Evolutionary conservation across 768 basidiomycete species (phyloP), one percentile per base, ranked within the genome.

Genomic region (Tulasnella sp.): DNA sequence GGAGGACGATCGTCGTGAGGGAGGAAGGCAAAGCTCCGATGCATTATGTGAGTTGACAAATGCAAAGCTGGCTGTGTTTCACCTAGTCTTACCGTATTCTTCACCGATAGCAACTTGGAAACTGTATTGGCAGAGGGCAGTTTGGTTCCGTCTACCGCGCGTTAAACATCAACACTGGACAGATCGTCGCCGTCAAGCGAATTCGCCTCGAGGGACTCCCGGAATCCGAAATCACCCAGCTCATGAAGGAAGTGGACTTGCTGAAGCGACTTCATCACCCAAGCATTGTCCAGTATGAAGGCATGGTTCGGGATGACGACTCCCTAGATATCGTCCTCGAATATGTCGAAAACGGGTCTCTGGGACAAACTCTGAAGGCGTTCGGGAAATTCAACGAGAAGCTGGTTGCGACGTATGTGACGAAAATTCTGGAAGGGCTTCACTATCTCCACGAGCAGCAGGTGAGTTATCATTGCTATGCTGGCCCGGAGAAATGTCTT

Each of bases 161-260:
- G 18, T 88, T 99, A 79, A 97, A 99, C 84, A 86, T 98, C 84
- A 93, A 93, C 81, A 96, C 93, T 1, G 97, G 97, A 21, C 94
- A 97, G 85, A 97, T 95, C 91, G 96, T 97, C n/a, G 97, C 97
- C n/a, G 95, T 99, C 75, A 99, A 99, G 87, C 92, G 95, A 40
- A 97, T 99, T 82, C 88, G 93, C 75, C 87, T 99, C 48, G 94
- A 94, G 75, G 97, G 96, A 10, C 87, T 98, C 83, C 93, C 93
- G 84, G 96, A 98, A 85, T 92, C 92, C 27, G 97, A 99, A 84
- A 92, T 98, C 27, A 90, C 89, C 73, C 93, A 95, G 84, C 89
- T 99, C 74, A 98, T 97, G 95, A 90, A 90, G 81, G 97, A 99
- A 85, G 97, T 99, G 21, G 94, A 96, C 83, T 87, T 99, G 46